Evolutionary conservation across 108 stramenopile genomes (phyloP).

Genomic region (Nannochloropsis granulata): DNA sequence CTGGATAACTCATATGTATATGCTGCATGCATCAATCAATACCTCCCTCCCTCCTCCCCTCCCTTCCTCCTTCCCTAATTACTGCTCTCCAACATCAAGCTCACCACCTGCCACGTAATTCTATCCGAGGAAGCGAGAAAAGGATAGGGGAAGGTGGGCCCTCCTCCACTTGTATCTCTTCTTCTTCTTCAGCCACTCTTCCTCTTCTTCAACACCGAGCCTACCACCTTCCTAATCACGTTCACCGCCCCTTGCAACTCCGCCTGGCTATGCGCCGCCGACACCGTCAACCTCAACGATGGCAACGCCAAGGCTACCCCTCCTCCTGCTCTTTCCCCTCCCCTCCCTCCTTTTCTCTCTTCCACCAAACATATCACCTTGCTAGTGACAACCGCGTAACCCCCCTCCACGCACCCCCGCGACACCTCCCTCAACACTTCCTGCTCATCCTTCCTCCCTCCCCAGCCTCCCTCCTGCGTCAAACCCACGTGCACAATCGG

Average conservation of each 20-base stretch:
- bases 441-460: not conserved
- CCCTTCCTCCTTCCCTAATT: not conserved
- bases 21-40: too few species aligned
- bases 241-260: not conserved
- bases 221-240: not conserved
- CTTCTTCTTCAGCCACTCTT: too few species aligned
- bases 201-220: not conserved
- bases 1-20: too few species aligned
- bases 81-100: not conserved
- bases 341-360: not conserved
- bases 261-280: not conserved
- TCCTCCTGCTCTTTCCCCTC: not conserved
- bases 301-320: not conserved
- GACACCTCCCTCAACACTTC: not conserved
- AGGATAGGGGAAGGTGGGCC: too few species aligned
- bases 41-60: not conserved
- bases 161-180: too few species aligned
- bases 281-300: too few species aligned
- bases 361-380: not conserved
- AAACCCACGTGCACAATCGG: constrained; percentile 12
- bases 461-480: not conserved
- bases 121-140: not conserved
- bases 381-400: not conserved
- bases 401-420: not conserved
- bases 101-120: not conserved